Evolutionary conservation across 176 grass and related monocot genomes (phyloP).

Genomic region (Bromus sterilis): DNA sequence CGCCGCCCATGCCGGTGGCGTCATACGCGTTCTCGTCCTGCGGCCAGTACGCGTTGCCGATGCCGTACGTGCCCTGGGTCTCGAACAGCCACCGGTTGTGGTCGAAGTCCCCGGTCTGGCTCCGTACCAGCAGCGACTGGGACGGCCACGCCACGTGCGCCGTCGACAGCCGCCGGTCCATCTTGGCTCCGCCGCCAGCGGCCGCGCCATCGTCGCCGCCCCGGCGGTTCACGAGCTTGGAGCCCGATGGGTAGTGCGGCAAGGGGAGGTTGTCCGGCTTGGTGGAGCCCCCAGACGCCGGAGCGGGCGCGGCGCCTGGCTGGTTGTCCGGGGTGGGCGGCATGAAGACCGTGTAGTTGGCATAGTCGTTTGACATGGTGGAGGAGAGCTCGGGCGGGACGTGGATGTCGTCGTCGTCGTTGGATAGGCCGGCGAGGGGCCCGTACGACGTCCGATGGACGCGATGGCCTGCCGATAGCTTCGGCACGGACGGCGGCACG

Average conservation of each 20-base stretch:
- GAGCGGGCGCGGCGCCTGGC: slow-evolving; percentile 9
- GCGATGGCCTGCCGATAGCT: slow-evolving; percentile 31
- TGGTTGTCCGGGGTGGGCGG: slow-evolving; percentile 94
- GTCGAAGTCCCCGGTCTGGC: slow-evolving; percentile 70
- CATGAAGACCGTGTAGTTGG: slow-evolving; percentile 82
- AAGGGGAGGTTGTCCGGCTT: slow-evolving; percentile 35
- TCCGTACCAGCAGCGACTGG: slow-evolving; percentile 60
- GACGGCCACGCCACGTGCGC: slow-evolving; percentile 23
- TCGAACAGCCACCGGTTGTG: slow-evolving; percentile 91
- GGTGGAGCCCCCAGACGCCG: neutral
- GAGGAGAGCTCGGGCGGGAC: slow-evolving; percentile 14
- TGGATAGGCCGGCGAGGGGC: slow-evolving; percentile 28
- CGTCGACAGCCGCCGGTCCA: slow-evolving; percentile 42
- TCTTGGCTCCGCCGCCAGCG: slow-evolving; percentile 7
- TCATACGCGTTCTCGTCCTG: slow-evolving; percentile 33
- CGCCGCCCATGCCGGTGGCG: neutral
- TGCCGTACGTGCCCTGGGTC: slow-evolving; percentile 76
- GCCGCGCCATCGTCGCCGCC: slow-evolving; percentile 17
- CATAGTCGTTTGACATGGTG: slow-evolving; percentile 48
- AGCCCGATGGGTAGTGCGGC: slow-evolving; percentile 6
- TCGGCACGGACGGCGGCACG: slow-evolving; percentile 23
- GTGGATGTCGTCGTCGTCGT: slow-evolving; percentile 44
- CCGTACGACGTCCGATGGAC: slow-evolving; percentile 37
- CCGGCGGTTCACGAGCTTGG: slow-evolving; percentile 25
- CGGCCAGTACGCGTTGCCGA: slow-evolving; percentile 73